phyloP scores from a whole-genome alignment of 768 basidiomycete genomes.

The Fomitopsis pulvina region DNA sequence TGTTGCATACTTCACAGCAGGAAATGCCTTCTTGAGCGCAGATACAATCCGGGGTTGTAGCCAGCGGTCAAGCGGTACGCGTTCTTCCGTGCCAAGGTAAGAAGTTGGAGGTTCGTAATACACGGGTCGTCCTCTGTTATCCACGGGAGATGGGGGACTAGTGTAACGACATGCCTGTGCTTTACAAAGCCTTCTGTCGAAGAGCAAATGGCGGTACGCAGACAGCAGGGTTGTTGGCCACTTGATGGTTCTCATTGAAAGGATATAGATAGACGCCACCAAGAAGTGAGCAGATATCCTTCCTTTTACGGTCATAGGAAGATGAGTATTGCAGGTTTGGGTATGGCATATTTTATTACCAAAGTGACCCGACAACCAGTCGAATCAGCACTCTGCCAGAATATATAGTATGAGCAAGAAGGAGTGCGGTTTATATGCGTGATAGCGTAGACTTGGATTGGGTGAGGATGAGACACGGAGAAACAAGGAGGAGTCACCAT shows the following conservation, averaged over 20 bases:
- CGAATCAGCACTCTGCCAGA: neutral
- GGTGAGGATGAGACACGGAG: conserved; percentile 3
- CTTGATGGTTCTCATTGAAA: conserved; percentile 1
- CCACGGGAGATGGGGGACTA: neutral
- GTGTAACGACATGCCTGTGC: neutral
- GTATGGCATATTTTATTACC: too few relatives aligned
- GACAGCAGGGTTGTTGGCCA: neutral
- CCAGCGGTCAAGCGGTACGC: neutral
- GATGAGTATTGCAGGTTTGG: too few relatives aligned
- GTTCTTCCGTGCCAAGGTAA: neutral
- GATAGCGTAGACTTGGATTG: conserved; percentile 3
- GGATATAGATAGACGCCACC: neutral
- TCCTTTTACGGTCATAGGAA: too few relatives aligned
- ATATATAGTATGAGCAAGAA: neutral
- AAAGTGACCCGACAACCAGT: too few relatives aligned
- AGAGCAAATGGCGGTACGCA: neutral
- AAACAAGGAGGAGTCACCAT: conserved; percentile 4
- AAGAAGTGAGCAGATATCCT: too few relatives aligned
- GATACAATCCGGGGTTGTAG: conserved; percentile 14
- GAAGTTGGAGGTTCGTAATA: neutral
- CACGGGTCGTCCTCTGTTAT: neutral
- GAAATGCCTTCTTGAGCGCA: conserved; percentile 54
- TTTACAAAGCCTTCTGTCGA: neutral
- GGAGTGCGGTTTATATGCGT: conserved; percentile 1
- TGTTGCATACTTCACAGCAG: conserved; percentile 52